Conservation (phyloP, 208 protist species). For the Lotmaria passim region DNA sequence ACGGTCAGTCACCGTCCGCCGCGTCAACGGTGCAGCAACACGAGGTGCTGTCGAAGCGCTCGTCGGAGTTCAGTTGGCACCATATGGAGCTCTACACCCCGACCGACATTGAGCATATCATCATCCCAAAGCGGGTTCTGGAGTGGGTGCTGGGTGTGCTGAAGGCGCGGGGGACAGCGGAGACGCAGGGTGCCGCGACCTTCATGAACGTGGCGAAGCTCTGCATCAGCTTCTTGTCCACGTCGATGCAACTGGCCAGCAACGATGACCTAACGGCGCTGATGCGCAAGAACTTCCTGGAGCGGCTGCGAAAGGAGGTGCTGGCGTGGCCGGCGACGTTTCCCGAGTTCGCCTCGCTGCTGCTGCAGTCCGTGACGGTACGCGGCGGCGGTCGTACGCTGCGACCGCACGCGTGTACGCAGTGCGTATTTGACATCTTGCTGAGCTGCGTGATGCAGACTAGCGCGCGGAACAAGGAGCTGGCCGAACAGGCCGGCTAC, state of each 20-base stretch:
- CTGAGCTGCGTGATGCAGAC: slow-evolving; percentile 56
- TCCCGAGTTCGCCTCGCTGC: slow-evolving; percentile 54
- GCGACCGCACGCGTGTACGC: slow-evolving; percentile 65
- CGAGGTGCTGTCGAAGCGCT: slow-evolving; percentile 31
- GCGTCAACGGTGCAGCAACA: slow-evolving; percentile 16
- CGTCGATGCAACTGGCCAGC: slow-evolving; percentile 64
- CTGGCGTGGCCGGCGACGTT: slow-evolving; percentile 61
- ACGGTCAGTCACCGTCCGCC: slow-evolving; percentile 7
- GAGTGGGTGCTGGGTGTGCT: slow-evolving; percentile 41
- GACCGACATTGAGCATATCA: slow-evolving; percentile 27
- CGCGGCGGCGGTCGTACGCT: slow-evolving; percentile 57
- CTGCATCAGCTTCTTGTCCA: slow-evolving; percentile 67
- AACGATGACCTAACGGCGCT: slow-evolving; percentile 57
- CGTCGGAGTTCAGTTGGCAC: slow-evolving; percentile 31
- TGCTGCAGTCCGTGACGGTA: slow-evolving; percentile 70
- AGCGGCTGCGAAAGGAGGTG: slow-evolving; percentile 51
- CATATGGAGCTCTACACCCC: slow-evolving; percentile 34
- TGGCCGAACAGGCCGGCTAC: neutral
- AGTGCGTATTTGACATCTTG: slow-evolving; percentile 69
- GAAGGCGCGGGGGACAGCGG: slow-evolving; percentile 23
- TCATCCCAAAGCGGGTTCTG: slow-evolving; percentile 23
- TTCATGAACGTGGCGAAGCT: slow-evolving; percentile 63
- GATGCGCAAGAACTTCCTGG: slow-evolving; percentile 45
- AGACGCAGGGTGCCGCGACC: slow-evolving; percentile 17
- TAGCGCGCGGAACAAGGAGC: slow-evolving; percentile 13